Evolutionary conservation across 441 rosid genomes (phyloP).

Genomic region (Syzygium malaccense): DNA sequence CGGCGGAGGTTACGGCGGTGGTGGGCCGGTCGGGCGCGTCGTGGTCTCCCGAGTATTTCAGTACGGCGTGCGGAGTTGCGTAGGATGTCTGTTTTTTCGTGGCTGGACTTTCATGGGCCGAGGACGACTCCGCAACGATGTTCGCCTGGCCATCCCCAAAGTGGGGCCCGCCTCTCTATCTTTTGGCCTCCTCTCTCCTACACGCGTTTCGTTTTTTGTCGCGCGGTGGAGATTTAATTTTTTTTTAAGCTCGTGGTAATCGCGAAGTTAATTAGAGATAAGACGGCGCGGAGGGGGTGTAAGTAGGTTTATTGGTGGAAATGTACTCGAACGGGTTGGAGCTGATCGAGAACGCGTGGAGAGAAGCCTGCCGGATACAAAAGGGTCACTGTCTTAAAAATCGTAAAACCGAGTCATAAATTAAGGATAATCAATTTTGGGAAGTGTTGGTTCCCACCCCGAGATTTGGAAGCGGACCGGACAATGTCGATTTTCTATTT

Average conservation of each 20-base stretch:
- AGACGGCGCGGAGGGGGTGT: neutral
- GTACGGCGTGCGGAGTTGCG: neutral
- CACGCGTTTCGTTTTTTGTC: neutral
- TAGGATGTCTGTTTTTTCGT: neutral
- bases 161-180: neutral
- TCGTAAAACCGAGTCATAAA: rapidly evolving
- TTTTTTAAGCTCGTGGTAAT: neutral
- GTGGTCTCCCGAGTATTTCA: neutral
- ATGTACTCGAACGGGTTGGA: neutral
- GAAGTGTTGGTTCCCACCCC: rapidly evolving
- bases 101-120: neutral
- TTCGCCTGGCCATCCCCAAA: neutral
- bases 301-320: rapidly evolving
- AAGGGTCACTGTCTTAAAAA: neutral
- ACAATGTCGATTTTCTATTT: rapidly evolving
- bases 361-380: neutral
- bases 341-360: neutral
- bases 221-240: neutral
- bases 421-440: rapidly evolving
- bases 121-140: neutral
- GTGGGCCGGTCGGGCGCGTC: neutral
- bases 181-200: neutral
- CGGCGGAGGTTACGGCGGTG: neutral
- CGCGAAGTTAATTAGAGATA: rapidly evolving
- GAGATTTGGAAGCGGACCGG: no score